These are phyloP conservation scores for Diplodia corticola DNA, from an alignment of 2,329 filamentous ascomycete species.

Conservation along the genomic window DNA sequence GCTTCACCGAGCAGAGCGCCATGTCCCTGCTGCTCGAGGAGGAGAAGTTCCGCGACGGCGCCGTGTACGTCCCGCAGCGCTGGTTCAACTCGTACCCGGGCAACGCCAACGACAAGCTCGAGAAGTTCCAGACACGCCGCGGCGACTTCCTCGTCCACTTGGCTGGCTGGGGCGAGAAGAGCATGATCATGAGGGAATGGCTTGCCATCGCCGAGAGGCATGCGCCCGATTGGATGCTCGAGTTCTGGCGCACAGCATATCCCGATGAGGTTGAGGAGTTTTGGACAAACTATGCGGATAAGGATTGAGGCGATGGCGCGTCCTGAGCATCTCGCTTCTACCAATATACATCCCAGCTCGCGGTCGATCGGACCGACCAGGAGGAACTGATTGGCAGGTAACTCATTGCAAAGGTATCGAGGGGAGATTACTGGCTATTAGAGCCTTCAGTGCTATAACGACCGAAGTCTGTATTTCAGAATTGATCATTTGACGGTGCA, in stretches of 20 bases:
- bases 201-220: slow-evolving; percentile 40
- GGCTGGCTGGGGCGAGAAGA: slow-evolving; percentile 39
- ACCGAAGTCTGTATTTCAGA: too few species aligned
- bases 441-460: too few species aligned
- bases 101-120: slow-evolving; percentile 40
- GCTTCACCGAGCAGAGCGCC: slow-evolving; percentile 45
- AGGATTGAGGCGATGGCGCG: neutral
- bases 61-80: slow-evolving; percentile 42
- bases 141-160: slow-evolving; percentile 48
- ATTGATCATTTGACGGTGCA: too few species aligned
- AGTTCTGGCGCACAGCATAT: slow-evolving; percentile 40
- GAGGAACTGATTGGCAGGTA: too few species aligned
- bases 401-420: too few species aligned
- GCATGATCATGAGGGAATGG: slow-evolving; percentile 41
- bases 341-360: neutral
- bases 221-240: slow-evolving; percentile 43
- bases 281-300: neutral
- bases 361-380: too few species aligned
- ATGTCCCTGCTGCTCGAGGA: slow-evolving; percentile 42
- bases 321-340: too few species aligned
- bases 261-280: slow-evolving; percentile 34
- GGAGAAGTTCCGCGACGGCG: slow-evolving; percentile 34
- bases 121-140: slow-evolving; percentile 34
- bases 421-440: too few species aligned
- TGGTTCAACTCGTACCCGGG: slow-evolving; percentile 49